Conservation (phyloP, 179 eudicot genomes). For the Heliamphora pulchella region DNA sequence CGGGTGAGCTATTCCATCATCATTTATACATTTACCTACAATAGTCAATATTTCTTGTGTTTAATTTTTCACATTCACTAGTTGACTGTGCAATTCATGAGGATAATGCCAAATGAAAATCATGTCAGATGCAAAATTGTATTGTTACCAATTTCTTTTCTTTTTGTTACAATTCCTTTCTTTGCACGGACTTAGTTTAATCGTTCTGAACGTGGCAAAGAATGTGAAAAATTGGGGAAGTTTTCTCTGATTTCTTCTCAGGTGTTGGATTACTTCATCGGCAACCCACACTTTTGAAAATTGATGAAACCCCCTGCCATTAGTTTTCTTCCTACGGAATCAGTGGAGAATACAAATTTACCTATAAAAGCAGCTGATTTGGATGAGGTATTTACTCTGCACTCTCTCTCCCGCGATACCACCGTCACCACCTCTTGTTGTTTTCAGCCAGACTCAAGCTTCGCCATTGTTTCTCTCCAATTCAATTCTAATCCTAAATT, state of each 20-base stretch:
- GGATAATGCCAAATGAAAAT: neutral
- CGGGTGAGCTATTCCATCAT: too few relatives aligned
- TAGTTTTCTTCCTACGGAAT: neutral
- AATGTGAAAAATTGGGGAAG: neutral
- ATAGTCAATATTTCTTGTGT: neutral
- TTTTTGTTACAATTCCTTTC: too few relatives aligned
- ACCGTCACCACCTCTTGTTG: neutral
- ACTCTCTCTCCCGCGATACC: too few relatives aligned
- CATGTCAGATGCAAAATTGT: constrained; percentile 1
- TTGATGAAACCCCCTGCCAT: too few relatives aligned
- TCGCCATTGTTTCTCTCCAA: neutral
- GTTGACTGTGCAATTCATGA: neutral
- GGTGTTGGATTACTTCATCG: neutral
- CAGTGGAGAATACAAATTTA: neutral
- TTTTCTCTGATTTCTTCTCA: neutral
- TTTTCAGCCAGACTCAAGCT: neutral
- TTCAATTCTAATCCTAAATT: too few relatives aligned
- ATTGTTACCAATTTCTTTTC: neutral
- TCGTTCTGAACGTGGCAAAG: too few relatives aligned
- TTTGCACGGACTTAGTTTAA: too few relatives aligned
- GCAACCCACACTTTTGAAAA: too few relatives aligned
- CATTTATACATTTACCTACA: too few relatives aligned
- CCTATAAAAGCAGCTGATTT: neutral
- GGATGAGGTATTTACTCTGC: neutral
- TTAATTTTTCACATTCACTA: neutral